These are phyloP conservation scores for Geotrichum aggregatum DNA, from an alignment of 1,139 yeast genomes.

Conservation along the genomic window DNA sequence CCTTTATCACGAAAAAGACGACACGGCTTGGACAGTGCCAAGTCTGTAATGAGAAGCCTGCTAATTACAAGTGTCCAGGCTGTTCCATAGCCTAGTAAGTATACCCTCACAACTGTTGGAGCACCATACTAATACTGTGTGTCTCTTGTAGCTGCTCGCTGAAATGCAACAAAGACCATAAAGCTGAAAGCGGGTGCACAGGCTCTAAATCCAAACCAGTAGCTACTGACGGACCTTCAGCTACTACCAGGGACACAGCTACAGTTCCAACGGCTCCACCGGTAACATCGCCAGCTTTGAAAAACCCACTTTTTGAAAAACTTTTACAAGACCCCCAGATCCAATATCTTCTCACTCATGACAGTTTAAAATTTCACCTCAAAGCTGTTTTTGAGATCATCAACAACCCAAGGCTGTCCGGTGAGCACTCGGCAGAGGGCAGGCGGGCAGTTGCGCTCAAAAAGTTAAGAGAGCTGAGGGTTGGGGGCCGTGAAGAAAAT, in stretches of 20 bases:
- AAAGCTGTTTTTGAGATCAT: constrained; percentile 47
- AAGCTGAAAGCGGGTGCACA: constrained; percentile 30
- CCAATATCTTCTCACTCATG: constrained; percentile 44
- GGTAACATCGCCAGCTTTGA: constrained; percentile 6
- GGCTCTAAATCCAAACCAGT: constrained; percentile 6
- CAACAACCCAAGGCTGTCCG: constrained; percentile 45
- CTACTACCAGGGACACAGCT: neutral
- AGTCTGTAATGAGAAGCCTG: constrained; percentile 43
- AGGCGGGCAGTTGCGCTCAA: constrained; percentile 55
- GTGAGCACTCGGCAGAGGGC: constrained; percentile 46
- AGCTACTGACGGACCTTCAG: too few relatives aligned
- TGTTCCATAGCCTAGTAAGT: constrained; percentile 44
- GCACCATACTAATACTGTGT: neutral
- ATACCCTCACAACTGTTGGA: neutral
- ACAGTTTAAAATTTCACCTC: constrained; percentile 53
- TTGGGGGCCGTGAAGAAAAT: constrained; percentile 62
- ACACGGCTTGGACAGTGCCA: constrained; percentile 41
- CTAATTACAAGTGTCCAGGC: constrained; percentile 60
- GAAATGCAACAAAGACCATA: constrained; percentile 49
- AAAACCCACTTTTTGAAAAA: constrained; percentile 21
- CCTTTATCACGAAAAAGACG: too few relatives aligned
- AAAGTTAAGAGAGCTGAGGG: constrained; percentile 56
- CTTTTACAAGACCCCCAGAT: constrained; percentile 43
- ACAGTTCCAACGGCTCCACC: neutral
- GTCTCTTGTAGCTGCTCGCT: constrained; percentile 47